Percentiles rank a stretch among this genome's conserved stretches.
phyloP scores from a whole-genome alignment of 345 rosid species.

The Bruguiera parviflora region DNA sequence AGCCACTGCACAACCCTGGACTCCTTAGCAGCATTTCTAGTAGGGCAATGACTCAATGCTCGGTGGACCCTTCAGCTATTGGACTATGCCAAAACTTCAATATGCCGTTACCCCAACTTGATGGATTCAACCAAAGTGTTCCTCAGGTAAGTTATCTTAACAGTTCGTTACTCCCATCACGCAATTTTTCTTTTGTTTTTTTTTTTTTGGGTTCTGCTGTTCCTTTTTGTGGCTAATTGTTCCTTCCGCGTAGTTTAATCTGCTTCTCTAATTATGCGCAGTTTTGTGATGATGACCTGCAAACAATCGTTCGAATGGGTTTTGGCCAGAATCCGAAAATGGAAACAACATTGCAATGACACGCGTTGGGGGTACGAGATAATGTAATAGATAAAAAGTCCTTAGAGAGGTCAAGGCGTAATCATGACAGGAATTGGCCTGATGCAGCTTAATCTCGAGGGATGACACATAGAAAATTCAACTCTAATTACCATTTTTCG shows the following conservation, averaged over 20 bases:
- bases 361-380: slow-evolving; percentile 33
- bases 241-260: background rate
- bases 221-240: background rate
- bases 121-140: slow-evolving; percentile 37
- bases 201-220: background rate
- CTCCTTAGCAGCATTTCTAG: slow-evolving; percentile 30
- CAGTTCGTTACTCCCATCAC: background rate
- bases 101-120: slow-evolving; percentile 44
- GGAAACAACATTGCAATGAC: slow-evolving; percentile 30
- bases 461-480: slow-evolving; percentile 50
- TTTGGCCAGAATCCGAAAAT: slow-evolving; percentile 40
- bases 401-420: slow-evolving; percentile 10
- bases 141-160: slow-evolving; percentile 40
- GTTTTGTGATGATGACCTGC: slow-evolving; percentile 76
- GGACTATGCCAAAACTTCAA: slow-evolving; percentile 35
- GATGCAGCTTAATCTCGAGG: slow-evolving; percentile 52
- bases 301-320: slow-evolving; percentile 76
- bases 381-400: background rate
- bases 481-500: slow-evolving; percentile 46
- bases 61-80: slow-evolving; percentile 40
- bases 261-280: slow-evolving; percentile 22
- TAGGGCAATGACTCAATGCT: slow-evolving; percentile 39
- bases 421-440: slow-evolving; percentile 17
- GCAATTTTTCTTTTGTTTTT: background rate
- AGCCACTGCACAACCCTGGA: slow-evolving; percentile 33